Conservation (phyloP, 257 asterid species). For the Solanum ahanhuiri region DNA sequence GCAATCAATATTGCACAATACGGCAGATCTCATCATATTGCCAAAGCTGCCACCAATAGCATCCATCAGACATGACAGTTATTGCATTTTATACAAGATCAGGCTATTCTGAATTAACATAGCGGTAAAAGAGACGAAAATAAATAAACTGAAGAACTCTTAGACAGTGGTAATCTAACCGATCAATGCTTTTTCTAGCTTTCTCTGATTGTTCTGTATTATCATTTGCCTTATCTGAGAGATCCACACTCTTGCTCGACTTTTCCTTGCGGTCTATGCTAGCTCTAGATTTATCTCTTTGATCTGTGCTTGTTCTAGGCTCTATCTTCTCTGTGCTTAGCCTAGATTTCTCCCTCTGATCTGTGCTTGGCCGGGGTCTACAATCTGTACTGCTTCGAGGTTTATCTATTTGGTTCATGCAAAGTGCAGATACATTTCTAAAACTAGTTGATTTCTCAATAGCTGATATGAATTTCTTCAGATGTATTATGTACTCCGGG, state of each 20-base stretch:
- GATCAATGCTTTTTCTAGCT: constrained; percentile 94
- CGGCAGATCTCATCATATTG: constrained; percentile 91
- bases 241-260: constrained; percentile 45
- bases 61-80: constrained; percentile 26
- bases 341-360: constrained; percentile 71
- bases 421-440: constrained; percentile 32
- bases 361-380: constrained; percentile 67
- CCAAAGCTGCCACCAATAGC: constrained; percentile 71
- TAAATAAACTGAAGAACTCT: constrained; percentile 6
- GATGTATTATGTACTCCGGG: constrained; percentile 83
- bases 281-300: constrained; percentile 52
- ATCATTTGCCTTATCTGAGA: constrained; percentile 38
- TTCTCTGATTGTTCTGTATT: constrained; percentile 65
- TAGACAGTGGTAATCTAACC: constrained; percentile 53
- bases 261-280: constrained; percentile 70
- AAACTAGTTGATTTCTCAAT: constrained; percentile 53
- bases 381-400: constrained; percentile 59
- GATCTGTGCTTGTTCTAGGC: constrained; percentile 53
- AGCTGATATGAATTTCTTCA: constrained; percentile 76
- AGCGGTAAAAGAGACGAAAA: not conserved
- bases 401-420: constrained; percentile 35
- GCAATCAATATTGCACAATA: constrained; percentile 86
- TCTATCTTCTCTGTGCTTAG: constrained; percentile 68
- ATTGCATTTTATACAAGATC: constrained; percentile 3
- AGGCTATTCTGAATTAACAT: not conserved